phyloP scores from a whole-genome alignment of 345 rosid genomes.

The Cardamine resedifolia region DNA sequence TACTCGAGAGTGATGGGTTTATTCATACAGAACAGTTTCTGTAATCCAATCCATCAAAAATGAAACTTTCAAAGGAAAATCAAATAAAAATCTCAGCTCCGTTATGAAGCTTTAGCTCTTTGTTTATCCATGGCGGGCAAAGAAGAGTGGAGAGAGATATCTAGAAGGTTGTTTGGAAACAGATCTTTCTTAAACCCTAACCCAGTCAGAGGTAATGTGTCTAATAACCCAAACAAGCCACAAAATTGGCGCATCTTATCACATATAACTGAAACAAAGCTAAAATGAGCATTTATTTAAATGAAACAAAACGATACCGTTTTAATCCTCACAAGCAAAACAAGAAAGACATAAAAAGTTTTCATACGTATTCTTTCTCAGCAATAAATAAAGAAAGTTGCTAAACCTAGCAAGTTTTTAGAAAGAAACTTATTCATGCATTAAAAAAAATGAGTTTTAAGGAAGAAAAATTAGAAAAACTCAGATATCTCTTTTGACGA shows the following conservation, averaged over 20 bases:
- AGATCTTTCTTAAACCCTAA: background rate
- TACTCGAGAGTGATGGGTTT: background rate
- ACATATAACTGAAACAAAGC: background rate
- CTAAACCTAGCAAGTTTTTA: background rate
- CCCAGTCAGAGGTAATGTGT: background rate
- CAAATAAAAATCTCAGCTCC: background rate
- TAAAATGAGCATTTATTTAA: background rate
- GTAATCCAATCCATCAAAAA: background rate
- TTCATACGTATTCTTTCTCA: slow-evolving; percentile 1
- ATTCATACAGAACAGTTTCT: background rate
- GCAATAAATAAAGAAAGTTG: background rate
- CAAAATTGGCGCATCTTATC: background rate
- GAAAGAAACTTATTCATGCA: background rate
- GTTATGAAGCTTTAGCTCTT: slow-evolving; percentile 9
- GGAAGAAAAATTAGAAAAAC: background rate
- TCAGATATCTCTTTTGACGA: background rate
- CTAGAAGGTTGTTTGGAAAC: slow-evolving; percentile 23
- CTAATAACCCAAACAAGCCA: background rate
- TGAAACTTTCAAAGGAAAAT: background rate
- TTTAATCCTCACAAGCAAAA: background rate
- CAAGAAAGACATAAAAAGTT: background rate
- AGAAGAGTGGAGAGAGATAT: slow-evolving; percentile 8
- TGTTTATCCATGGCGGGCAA: slow-evolving; percentile 36
- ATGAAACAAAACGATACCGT: background rate
- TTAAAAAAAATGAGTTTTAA: background rate